Evolutionary conservation across 441 rosid species (phyloP), one percentile per base, ranked within the genome.

Genomic region (Raphanus hybrid): DNA sequence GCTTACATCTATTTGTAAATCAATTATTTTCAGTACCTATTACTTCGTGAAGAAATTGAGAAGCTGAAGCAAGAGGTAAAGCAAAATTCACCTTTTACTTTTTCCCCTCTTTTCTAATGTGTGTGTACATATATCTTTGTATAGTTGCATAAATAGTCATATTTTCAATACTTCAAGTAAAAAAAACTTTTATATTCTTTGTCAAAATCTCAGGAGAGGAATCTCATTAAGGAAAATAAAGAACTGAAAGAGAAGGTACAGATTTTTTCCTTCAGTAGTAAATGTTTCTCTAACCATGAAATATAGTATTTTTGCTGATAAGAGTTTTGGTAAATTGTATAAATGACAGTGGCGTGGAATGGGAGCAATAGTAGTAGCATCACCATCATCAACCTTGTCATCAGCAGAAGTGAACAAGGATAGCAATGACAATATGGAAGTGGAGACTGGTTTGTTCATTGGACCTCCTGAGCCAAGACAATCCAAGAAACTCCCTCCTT

Each of bases 401-500:
- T 60, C 69, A 50, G 41, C 76, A 60, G 69, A 73, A 20, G 64
- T 71, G 67, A 74, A 67, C 68, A 58, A n/a, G 4, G 73, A 75
- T 34, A 67, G 29, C 20, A 48, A 35, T 59, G 69, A 67, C 55
- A 43, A 34, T 50, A 78, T 85, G 85, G 93, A 90, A 69, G 96
- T 90, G 72, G 93, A 84, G 86, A 91, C 96, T 16, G 85, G 76
- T 79, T 75, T 91, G 84, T 85, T 81, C 82, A 89, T 89, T 59
- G 93, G 96, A 50, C 96, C 80, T 69, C 93, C 93, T 3, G 82
- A 88, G 69, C 70, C 80, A 5, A 74, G 86, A 71, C 82, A 29
- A 9, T 55, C 23, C 75, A 74, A 69, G 41, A 78, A 73, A 54
- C 1, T 0, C 14, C 3, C 37, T 37, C 70, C 65, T 50, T 50